Evolutionary conservation across 345 rosid species (phyloP).

Genomic region (Populus alba): DNA sequence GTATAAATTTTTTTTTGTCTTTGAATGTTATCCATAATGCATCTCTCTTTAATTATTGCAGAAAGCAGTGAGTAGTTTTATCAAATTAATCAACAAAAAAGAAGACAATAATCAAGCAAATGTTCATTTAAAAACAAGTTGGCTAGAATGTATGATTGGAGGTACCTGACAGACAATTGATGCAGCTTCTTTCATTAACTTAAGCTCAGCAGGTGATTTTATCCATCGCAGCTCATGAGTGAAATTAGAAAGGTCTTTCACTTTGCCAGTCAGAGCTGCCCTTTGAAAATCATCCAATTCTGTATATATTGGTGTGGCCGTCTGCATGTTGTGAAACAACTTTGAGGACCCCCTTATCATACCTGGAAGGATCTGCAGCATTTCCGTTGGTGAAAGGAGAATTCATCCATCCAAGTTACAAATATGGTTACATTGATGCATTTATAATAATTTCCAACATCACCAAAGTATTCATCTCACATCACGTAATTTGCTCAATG

Average conservation of each 20-base stretch:
- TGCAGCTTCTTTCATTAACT: slow-evolving; percentile 91
- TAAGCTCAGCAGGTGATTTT: slow-evolving; percentile 85
- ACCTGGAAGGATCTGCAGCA: slow-evolving; percentile 73
- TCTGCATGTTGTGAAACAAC: slow-evolving; percentile 70
- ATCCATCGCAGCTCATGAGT: slow-evolving; percentile 75
- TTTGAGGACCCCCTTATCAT: slow-evolving; percentile 67
- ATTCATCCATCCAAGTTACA: not conserved
- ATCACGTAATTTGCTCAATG: slow-evolving; percentile 59
- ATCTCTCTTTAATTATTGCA: not conserved
- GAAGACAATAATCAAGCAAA: not conserved
- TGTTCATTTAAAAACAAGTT: not conserved
- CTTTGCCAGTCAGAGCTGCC: slow-evolving; percentile 50
- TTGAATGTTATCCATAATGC: not conserved
- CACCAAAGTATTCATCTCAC: slow-evolving; percentile 40
- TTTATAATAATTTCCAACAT: slow-evolving; percentile 1
- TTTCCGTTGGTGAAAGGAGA: not conserved
- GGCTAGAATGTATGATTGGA: slow-evolving; percentile 6
- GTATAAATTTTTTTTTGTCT: not conserved
- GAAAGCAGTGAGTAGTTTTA: not conserved
- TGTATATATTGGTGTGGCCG: slow-evolving; percentile 59
- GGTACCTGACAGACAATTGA: slow-evolving; percentile 94
- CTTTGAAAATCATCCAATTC: slow-evolving; percentile 62
- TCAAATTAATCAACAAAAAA: not conserved
- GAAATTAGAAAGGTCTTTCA: slow-evolving; percentile 55
- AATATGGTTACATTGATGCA: not conserved